Base-by-base conservation (phyloP, 1,284 basidiomycete genomes). In the Exobasidium rhododendri region DNA sequence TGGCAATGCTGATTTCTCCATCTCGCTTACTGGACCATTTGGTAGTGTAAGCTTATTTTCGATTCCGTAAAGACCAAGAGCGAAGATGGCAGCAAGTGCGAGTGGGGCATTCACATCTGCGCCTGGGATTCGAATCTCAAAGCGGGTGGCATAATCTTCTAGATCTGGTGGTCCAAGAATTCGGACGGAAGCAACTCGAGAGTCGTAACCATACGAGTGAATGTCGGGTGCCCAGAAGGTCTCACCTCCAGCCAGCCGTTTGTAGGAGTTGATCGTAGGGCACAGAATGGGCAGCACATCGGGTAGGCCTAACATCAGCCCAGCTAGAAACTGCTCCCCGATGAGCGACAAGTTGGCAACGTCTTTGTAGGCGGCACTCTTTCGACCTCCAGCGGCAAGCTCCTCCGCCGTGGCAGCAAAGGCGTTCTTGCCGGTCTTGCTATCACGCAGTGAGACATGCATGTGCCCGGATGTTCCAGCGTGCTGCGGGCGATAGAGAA, bases 201-300 rank as follows among this genome's bases (percentile, higher is more conserved):
- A 93, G 81, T 97, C 94, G 80, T 94, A 97, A 1, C 93, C 94
- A 78, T 93, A 97, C 2, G 91, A 92, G 13, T 82, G 79, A 6
- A 91, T 88, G 76, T 93, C 94, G 2, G 93, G 93, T 1, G 93
- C 93, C 91, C 92, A 96, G 83, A 90, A 94, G 1, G 89, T 81
- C 78, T 92, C 91, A 20, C 93, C 93, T n/a, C 90, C 93, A 17
- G 92, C 88, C 13, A 98, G 86, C 22, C 94, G 90, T 80, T 97
- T 98, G 83, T 97, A 98, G n/a, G 92, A 92, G 76, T 94, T 94
- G 81, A 96, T 89, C 0, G 90, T 96, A 0, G 93, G 92, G 35
- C 94, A 93, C 61, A 96, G 83, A 66, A 82, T 68, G 1, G 82
- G 82, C 64, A 83, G 77, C 55, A 81, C 86, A 80, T 97, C 93